Base-by-base conservation (phyloP, 2,329 filamentous ascomycete species). In the Fusarium sp. region DNA sequence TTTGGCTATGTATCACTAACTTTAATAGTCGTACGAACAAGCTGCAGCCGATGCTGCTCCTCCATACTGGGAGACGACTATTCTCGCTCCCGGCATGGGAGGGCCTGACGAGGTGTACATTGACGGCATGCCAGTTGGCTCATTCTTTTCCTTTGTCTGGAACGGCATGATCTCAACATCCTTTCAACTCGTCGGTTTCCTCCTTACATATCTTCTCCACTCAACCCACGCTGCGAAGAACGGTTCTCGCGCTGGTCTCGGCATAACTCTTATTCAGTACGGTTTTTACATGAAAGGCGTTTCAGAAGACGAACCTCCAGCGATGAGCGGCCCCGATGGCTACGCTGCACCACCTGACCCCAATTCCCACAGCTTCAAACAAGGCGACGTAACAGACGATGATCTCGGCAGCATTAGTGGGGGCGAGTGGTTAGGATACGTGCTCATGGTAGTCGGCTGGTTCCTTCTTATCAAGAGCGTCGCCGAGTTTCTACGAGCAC, bases 51-150 rank as follows among this genome's bases (percentile, higher is more conserved):
- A 99, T 82, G 93, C 95, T 30, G 96, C 96, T 53, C 96, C 96
- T 3, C 96, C 96, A 0, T 99, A 99, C 83, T 99, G 96, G 96
- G 96, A 99, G 85, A 99, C 96, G 11, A 98, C 96, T 0, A 98
- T 99, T 73, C 89, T 99, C 57, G 95, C 95, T 1, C 96, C 96
- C 2, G 96, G 95, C 61, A 90, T 96, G 73, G 93, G 93, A 58
- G 93, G 93, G n/a, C 90, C 91, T 42, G 95, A 98, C 79, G 96
- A 99, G 82, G 95, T 99, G 53, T 99, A 96, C 79, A 93, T 99
- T 64, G 96, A 99, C 80, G 96, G 96, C 77, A 92, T 99, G 79
- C 95, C 97, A 7, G 96, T 97, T 59, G 94, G 94, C 72, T 95
- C 93, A 54, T 85, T 96, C 70, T 97, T 97, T 84, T 92, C 91